Percentiles rank a stretch among this genome's conserved stretches.
Conservation (phyloP, 345 rosid species). For the Toxicodendron radicans region DNA sequence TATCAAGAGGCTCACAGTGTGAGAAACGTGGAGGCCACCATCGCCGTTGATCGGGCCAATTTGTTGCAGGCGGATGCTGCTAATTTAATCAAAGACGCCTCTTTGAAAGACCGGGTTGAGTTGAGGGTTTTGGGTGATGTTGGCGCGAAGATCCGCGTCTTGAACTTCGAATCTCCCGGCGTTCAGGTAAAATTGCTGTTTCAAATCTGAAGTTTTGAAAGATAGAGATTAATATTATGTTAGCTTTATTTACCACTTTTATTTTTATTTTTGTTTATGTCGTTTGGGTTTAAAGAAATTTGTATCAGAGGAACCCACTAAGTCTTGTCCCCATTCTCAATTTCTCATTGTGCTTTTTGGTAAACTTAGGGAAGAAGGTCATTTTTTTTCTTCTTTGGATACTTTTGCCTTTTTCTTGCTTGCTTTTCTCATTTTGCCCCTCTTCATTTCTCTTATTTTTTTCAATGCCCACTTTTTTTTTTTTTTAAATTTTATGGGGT, state of each 20-base stretch:
- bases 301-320: slow-evolving; percentile 18
- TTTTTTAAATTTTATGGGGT: no score
- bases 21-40: slow-evolving; percentile 73
- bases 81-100: slow-evolving; percentile 76
- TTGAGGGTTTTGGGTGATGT: slow-evolving; percentile 80
- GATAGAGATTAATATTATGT: no score
- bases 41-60: slow-evolving; percentile 79
- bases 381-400: slow-evolving; percentile 8
- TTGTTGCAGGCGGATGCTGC: slow-evolving; percentile 81
- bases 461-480: no score
- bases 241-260: background rate
- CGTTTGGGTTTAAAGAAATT: background rate
- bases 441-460: background rate
- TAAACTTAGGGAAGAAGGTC: slow-evolving; percentile 2
- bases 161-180: slow-evolving; percentile 90
- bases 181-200: slow-evolving; percentile 59
- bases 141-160: slow-evolving; percentile 91
- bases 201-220: no score
- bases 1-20: slow-evolving; percentile 83
- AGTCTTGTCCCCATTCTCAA: slow-evolving; percentile 11
- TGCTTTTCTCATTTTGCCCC: slow-evolving; percentile 6
- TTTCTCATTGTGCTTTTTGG: slow-evolving; percentile 6
- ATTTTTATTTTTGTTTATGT: background rate
- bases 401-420: background rate
- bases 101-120: slow-evolving; percentile 83